These are phyloP conservation scores for Cajanus cajan DNA, from an alignment of 306 rosid species.

Conservation along the genomic window DNA sequence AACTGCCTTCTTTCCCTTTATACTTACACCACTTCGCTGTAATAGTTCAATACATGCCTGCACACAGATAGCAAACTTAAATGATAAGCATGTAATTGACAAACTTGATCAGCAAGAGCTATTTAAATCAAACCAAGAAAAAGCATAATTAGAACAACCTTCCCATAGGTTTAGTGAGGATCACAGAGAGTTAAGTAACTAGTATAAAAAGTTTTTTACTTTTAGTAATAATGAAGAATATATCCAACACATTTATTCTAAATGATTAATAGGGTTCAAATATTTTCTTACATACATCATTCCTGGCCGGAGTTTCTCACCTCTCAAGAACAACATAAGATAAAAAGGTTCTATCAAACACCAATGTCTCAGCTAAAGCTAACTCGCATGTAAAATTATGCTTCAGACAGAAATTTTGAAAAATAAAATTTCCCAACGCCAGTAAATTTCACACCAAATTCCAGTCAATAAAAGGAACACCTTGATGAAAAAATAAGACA, in stretches of 20 bases:
- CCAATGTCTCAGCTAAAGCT: constrained; percentile 9
- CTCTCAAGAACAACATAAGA: neutral
- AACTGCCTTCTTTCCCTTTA: constrained; percentile 82
- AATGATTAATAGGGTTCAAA: neutral
- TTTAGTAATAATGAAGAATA: neutral
- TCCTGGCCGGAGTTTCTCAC: neutral
- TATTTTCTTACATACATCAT: neutral
- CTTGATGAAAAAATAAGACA: neutral
- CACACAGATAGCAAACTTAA: neutral
- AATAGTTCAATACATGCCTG: constrained; percentile 93
- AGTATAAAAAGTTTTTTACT: neutral
- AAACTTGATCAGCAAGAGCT: constrained; percentile 12
- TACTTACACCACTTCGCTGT: constrained; percentile 65
- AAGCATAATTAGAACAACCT: constrained; percentile 5
- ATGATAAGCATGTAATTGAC: constrained; percentile 4
- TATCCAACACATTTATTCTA: neutral
- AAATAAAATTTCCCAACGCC: neutral
- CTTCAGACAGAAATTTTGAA: neutral
- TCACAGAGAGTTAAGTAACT: neutral
- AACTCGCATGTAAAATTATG: neutral
- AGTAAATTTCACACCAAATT: neutral
- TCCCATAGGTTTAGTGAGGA: neutral
- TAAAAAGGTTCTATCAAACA: constrained; percentile 8
- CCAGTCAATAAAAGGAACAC: neutral
- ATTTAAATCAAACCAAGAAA: neutral